Percentiles rank a stretch among this genome's conserved stretches.
phyloP scores from a whole-genome alignment of 2,329 filamentous ascomycete genomes.

The Cordyceps fumosorosea region DNA sequence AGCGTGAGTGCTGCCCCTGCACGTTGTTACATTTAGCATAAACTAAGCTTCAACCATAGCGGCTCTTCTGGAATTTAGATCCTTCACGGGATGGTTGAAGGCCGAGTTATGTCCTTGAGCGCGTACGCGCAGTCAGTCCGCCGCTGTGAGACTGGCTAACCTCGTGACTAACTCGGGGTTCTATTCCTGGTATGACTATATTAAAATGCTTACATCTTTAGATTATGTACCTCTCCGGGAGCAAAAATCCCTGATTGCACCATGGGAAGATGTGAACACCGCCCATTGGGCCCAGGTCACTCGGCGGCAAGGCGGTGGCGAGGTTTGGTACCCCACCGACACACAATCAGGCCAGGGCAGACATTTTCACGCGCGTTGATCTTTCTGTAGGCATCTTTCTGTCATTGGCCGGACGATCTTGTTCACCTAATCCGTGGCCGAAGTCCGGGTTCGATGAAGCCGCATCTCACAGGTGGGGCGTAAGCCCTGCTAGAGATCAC shows the following conservation, averaged over 20 bases:
- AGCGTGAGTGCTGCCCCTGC: not conserved
- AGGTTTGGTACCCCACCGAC: not conserved
- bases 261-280: not conserved
- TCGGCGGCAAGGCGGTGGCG: not conserved
- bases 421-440: not conserved
- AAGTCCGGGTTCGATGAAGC: slow-evolving; percentile 5
- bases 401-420: not conserved
- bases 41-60: not conserved
- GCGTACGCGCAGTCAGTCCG: not conserved
- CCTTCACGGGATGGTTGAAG: not conserved
- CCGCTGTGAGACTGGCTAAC: not conserved
- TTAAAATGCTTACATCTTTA: not conserved
- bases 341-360: not conserved
- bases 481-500: not conserved
- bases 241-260: not conserved
- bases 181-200: not conserved
- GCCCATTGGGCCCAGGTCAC: not conserved
- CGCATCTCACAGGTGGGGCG: slow-evolving; percentile 3
- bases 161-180: not conserved
- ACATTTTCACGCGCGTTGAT: not conserved
- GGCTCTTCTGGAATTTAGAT: not conserved
- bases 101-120: slow-evolving; percentile 9
- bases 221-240: not conserved
- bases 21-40: not conserved
- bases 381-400: not conserved